Evolutionary conservation across 306 rosid genomes (phyloP), one percentile per base, ranked within the genome.

Genomic region (Ceratonia siliqua): DNA sequence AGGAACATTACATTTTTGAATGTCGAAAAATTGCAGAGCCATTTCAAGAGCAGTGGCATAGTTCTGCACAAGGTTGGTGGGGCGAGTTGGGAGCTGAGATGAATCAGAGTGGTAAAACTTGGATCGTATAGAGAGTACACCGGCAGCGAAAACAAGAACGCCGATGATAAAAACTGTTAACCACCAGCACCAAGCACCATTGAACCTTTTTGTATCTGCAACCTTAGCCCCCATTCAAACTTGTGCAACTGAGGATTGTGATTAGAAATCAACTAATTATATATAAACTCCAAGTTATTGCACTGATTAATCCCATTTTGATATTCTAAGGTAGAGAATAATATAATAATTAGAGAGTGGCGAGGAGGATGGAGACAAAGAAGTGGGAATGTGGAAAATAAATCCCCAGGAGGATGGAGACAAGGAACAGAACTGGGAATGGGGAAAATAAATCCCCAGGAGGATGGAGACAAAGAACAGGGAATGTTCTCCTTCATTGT

Each of bases 21-120:
- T 21, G 43, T 91, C 92, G 1, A 89, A 85, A 79, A 89, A 91
- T 49, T 74, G 90, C 48, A 87, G 58, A 42, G 92, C 79, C 67
- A 87, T 63, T 39, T 84, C 76, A 45, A 86, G 82, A 45, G 87
- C 72, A 7, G 76, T 53, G 17, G 85, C 79, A 30, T 90, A 88
- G 70, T 79, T 68, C 15, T 77, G 76, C 3, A 79, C 81, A 6
- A 90, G 13, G 45, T 72, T 58, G 70, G 81, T 76, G 32, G 79
- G 81, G 4, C n/a, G 57, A 33, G 59, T 8, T 0, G 68, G 39
- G 50, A 24, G 62, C 35, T 54, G 22, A 30, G 62, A 3, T 13
- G 81, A 52, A 27, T 32, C 15, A 43, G 72, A 52, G 69, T 27
- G 82, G 54, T 45, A 71, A 75, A 86, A 52, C 33, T 52, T 45